phyloP scores from a whole-genome alignment of 257 asterid species.

The Fraxinus excelsior region DNA sequence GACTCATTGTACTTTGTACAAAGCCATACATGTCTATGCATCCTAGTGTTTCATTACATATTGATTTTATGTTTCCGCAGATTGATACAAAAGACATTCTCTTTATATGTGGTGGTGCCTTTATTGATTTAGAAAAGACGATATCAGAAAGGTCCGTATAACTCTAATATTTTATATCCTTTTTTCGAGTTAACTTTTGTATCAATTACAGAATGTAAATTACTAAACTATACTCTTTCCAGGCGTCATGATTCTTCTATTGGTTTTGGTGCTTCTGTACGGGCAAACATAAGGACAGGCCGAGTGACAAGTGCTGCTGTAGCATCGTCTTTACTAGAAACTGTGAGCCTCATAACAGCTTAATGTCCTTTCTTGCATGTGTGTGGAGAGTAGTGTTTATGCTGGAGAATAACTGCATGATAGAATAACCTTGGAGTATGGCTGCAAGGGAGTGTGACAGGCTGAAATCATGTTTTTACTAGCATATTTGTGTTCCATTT shows the following conservation, averaged over 20 bases:
- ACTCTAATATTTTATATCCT: constrained; percentile 8
- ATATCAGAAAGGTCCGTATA: constrained; percentile 86
- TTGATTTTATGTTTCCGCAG: constrained; percentile 40
- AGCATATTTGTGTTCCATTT: background rate
- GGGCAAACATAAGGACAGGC: constrained; percentile 91
- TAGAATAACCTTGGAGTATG: background rate
- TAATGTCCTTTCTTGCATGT: background rate
- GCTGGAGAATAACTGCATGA: background rate
- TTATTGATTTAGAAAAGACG: constrained; percentile 94
- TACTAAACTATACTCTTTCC: constrained; percentile 31
- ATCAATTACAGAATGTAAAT: constrained; percentile 20
- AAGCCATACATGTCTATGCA: constrained; percentile 3
- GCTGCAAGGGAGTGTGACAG: background rate
- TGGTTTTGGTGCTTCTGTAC: constrained; percentile 96
- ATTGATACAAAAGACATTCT: constrained; percentile 98
- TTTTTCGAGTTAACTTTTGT: background rate
- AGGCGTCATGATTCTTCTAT: constrained; percentile 99
- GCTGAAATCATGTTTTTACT: background rate
- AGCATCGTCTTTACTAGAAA: constrained; percentile 84
- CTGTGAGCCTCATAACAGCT: constrained; percentile 51
- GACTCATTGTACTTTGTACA: background rate
- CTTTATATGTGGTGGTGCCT: constrained; percentile 98
- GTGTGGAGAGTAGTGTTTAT: background rate
- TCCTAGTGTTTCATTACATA: background rate
- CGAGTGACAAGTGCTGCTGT: constrained; percentile 75